Conservation (phyloP, 2,329 filamentous ascomycete genomes). For the Aspergillus transmontanensis region DNA sequence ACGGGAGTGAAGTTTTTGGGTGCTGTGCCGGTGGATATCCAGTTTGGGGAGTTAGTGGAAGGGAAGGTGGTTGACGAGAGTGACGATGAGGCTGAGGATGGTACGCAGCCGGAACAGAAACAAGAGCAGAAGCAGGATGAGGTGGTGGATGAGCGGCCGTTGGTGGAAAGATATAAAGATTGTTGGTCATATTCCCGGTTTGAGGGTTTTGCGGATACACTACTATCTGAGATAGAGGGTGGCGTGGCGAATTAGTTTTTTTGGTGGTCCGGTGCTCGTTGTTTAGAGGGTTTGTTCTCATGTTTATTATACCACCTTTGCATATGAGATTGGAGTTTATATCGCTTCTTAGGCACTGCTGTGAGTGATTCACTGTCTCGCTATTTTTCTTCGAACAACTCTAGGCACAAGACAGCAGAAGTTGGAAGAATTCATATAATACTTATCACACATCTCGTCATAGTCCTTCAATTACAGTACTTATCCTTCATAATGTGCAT, state of each 20-base stretch:
- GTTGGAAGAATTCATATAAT: background rate
- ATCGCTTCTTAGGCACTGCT: background rate
- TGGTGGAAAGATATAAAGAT: constrained; percentile 48
- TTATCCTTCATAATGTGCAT: background rate
- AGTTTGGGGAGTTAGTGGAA: constrained; percentile 86
- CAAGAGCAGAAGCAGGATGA: constrained; percentile 12
- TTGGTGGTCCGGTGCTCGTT: background rate
- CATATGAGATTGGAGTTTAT: background rate
- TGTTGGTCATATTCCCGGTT: constrained; percentile 48
- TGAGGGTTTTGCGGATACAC: constrained; percentile 42
- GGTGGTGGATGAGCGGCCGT: constrained; percentile 31
- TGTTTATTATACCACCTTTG: constrained; percentile 5
- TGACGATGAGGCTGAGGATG: constrained; percentile 27
- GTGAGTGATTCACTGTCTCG: background rate
- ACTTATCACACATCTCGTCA: background rate
- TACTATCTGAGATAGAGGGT: constrained; percentile 33
- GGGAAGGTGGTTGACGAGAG: constrained; percentile 43
- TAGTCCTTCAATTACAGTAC: background rate
- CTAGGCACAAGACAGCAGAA: background rate
- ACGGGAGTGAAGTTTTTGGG: constrained; percentile 84
- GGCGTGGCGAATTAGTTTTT: constrained; percentile 8
- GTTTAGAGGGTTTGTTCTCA: background rate
- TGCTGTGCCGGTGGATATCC: constrained; percentile 86
- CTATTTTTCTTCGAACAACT: background rate
- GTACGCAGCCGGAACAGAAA: constrained; percentile 10